Evolutionary conservation across 2,329 filamentous ascomycete genomes (phyloP).

Genomic region (Aspergillus niger): DNA sequence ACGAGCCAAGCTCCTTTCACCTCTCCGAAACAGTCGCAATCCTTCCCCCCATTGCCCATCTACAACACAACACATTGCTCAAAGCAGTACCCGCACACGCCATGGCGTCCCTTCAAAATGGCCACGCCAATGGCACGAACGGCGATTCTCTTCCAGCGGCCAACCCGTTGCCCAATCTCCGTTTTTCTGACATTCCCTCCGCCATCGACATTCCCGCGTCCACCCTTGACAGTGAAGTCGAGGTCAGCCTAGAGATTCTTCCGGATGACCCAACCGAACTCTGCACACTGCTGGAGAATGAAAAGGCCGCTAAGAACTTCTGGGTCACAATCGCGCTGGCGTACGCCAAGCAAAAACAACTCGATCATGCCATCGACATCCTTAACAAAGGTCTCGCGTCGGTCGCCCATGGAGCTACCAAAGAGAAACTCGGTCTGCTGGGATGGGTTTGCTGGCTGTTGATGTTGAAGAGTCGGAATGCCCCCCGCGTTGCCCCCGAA

Average conservation of each 20-base stretch:
- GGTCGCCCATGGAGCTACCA: constrained; percentile 67
- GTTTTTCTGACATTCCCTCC: constrained; percentile 64
- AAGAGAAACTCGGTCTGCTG: constrained; percentile 83
- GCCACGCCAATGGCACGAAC: constrained; percentile 56
- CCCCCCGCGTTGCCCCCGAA: constrained; percentile 67
- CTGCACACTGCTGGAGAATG: constrained; percentile 92
- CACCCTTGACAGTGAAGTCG: constrained; percentile 69
- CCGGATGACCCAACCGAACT: constrained; percentile 93
- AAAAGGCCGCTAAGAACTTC: constrained; percentile 84
- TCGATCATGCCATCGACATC: constrained; percentile 76
- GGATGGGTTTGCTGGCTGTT: constrained; percentile 89
- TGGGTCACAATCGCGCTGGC: constrained; percentile 98
- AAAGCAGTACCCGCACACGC: constrained; percentile 16
- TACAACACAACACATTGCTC: constrained; percentile 5
- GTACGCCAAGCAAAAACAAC: constrained; percentile 93
- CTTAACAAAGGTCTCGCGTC: constrained; percentile 73
- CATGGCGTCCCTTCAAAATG: constrained; percentile 57
- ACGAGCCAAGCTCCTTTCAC: constrained; percentile 11
- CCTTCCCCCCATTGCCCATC: constrained; percentile 8
- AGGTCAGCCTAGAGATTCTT: constrained; percentile 88
- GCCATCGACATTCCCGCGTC: constrained; percentile 66
- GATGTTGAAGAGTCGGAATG: constrained; percentile 83
- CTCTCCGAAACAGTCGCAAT: constrained; percentile 22
- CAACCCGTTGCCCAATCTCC: constrained; percentile 42
- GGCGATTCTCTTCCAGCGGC: constrained; percentile 40